These are phyloP conservation scores for Ramichloridium luteum DNA, from an alignment of 2,329 filamentous ascomycete genomes.

Conservation along the genomic window DNA sequence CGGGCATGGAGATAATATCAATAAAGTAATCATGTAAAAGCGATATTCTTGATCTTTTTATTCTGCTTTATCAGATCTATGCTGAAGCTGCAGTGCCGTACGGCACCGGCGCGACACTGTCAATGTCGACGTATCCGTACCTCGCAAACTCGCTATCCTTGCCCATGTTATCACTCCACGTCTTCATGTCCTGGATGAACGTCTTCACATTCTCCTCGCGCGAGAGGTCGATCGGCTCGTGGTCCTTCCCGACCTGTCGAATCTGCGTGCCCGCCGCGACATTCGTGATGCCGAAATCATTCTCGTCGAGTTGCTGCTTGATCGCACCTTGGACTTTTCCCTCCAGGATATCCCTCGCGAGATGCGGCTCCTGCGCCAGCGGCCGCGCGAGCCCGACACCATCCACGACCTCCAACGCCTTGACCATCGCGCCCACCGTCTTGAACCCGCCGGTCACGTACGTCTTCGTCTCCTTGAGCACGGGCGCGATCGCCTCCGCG, in stretches of 20 bases:
- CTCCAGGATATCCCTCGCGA: constrained; percentile 35
- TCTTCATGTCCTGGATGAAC: constrained; percentile 38
- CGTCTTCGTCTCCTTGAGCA: constrained; percentile 40
- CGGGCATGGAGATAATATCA: too few relatives aligned
- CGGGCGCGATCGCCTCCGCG: constrained; percentile 41
- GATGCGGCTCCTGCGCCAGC: constrained; percentile 38
- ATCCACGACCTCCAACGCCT: constrained; percentile 44
- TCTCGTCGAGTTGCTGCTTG: constrained; percentile 32
- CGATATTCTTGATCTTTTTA: too few relatives aligned
- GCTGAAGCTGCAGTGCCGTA: constrained; percentile 22
- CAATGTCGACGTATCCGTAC: constrained; percentile 28
- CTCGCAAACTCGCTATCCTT: constrained; percentile 13
- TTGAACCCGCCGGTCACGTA: constrained; percentile 50
- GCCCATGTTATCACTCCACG: constrained; percentile 25
- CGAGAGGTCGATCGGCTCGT: constrained; percentile 42
- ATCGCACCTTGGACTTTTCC: constrained; percentile 39
- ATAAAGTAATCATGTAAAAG: too few relatives aligned
- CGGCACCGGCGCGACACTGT: constrained; percentile 25
- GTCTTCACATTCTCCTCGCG: constrained; percentile 35
- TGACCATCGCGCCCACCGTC: constrained; percentile 42
- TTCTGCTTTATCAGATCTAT: too few relatives aligned
- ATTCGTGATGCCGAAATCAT: constrained; percentile 40
- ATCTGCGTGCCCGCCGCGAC: constrained; percentile 41
- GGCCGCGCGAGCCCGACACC: constrained; percentile 48
- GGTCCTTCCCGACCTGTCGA: constrained; percentile 40